Evolutionary conservation across 306 rosid genomes (phyloP), one percentile per base, ranked within the genome.

Genomic region (Dryas octopetala): DNA sequence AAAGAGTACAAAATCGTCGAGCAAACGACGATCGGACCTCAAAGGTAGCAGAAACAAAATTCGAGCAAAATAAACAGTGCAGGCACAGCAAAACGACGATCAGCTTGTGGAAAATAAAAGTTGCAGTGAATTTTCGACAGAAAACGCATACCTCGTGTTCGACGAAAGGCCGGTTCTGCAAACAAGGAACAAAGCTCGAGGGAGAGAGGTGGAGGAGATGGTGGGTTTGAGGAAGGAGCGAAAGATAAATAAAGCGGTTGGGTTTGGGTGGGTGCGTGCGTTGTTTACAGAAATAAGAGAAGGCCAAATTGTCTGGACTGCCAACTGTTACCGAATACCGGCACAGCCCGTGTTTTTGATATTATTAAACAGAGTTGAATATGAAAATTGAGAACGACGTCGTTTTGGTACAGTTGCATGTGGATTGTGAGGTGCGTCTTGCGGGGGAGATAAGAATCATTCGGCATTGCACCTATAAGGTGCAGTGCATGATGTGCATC

Each of bases 281-380:
- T 69, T 55, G 70, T 26, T 51, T 70, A 76, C 68, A 79, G 74
- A 79, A 80, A 85, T 71, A 75, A 68, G 83, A 79, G 88, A 83
- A 78, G 78, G 84, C 74, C 75, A 83, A 74, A 78, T 85, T 85
- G 77, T 78, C 77, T 77, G 77, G 84, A 76, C 87, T 62, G 28
- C 26, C 84, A 78, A 55, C 44, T 45, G n/a, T 87, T 66, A 87
- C 94, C 86, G 82, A 83, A 40, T 80, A 89, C 97, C 89, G 78
- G 76, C 81, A n/a, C 52, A 52, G 13, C 70, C 82, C 71, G 80
- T 83, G 6, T 32, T 78, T 23, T 38, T 40, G 0, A 16, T 4
- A 16, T 3, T 65, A 28, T 44, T 44, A 43, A 50, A 51, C 0
- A 3, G n/a, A 41, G 68, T 14, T 62, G 2, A 6, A 14, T 12